These are phyloP conservation scores for Cladorrhinum sp. DNA, from an alignment of 2,329 filamentous ascomycete species.

Conservation along the genomic window DNA sequence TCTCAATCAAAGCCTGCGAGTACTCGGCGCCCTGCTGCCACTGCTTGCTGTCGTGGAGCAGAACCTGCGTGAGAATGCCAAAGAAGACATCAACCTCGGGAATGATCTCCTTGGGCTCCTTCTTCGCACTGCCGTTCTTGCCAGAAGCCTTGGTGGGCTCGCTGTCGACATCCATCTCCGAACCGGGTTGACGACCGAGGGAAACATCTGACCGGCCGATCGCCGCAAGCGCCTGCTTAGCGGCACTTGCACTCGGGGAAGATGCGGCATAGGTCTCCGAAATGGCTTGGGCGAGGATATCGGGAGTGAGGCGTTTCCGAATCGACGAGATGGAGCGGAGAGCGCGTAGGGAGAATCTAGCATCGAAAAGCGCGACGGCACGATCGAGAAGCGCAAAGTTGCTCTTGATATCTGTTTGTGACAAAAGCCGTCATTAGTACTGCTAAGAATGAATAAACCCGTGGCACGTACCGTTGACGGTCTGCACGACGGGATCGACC, in stretches of 20 bases:
- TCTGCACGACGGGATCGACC: constrained; percentile 59
- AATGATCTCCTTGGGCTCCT: constrained; percentile 67
- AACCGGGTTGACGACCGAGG: constrained; percentile 54
- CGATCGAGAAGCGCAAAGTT: constrained; percentile 91
- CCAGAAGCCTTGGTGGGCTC: constrained; percentile 49
- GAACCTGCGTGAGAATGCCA: constrained; percentile 80
- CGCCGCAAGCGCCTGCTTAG: constrained; percentile 66
- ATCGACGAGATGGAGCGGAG: constrained; percentile 93
- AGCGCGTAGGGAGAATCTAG: constrained; percentile 89
- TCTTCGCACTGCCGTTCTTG: constrained; percentile 55
- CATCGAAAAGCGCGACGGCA: constrained; percentile 88
- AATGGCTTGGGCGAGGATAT: constrained; percentile 77
- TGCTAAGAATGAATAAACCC: neutral
- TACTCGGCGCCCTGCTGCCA: constrained; percentile 78
- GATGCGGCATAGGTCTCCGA: constrained; percentile 71
- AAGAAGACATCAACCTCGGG: constrained; percentile 89
- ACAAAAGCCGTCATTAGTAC: neutral
- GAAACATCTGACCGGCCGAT: constrained; percentile 65
- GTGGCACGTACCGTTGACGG: constrained; percentile 53
- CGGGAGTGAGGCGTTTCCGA: constrained; percentile 82
- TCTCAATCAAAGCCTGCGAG: constrained; percentile 77
- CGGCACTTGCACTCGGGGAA: constrained; percentile 59
- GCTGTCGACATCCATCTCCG: constrained; percentile 72
- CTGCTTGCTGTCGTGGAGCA: constrained; percentile 81
- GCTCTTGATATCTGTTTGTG: constrained; percentile 76